Conservation (phyloP, 1,139 yeast genomes). For the Lodderomyces parapsilosis region DNA sequence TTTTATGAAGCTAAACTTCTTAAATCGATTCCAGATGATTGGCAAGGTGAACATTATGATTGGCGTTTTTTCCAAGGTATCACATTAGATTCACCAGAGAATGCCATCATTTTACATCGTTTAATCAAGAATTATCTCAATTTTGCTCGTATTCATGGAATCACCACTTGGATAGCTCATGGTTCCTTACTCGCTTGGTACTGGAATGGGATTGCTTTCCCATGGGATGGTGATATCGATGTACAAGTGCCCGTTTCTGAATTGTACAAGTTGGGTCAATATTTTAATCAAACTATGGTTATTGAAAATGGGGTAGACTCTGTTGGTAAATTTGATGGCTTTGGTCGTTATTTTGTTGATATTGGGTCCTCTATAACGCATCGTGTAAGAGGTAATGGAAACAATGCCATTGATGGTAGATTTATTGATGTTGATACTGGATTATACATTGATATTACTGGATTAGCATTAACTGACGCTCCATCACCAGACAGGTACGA, state of each 20-base stretch:
- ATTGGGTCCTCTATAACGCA: constrained; percentile 36
- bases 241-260: constrained; percentile 54
- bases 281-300: constrained; percentile 44
- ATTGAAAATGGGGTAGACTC: constrained; percentile 28
- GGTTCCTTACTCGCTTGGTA: constrained; percentile 45
- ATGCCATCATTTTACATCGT: constrained; percentile 26
- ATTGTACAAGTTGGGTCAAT: constrained; percentile 38
- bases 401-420: constrained; percentile 78
- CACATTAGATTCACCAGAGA: constrained; percentile 17
- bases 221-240: constrained; percentile 58
- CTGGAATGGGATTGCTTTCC: constrained; percentile 53
- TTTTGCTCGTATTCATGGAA: constrained; percentile 29
- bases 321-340: constrained; percentile 33
- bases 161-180: constrained; percentile 43
- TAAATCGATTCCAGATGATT: constrained; percentile 24
- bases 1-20: constrained; percentile 50
- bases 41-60: constrained; percentile 45
- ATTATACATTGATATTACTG: constrained; percentile 68
- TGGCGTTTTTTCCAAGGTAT: constrained; percentile 47
- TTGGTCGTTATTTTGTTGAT: constrained; percentile 42
- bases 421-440: constrained; percentile 79
- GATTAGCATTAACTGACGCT: constrained; percentile 41
- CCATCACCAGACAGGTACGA: constrained; percentile 31
- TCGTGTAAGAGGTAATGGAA: constrained; percentile 36
- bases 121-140: constrained; percentile 34